Evolutionary conservation across 495 filamentous ascomycete species (phyloP).

Genomic region (Talaromyces stipitatus): DNA sequence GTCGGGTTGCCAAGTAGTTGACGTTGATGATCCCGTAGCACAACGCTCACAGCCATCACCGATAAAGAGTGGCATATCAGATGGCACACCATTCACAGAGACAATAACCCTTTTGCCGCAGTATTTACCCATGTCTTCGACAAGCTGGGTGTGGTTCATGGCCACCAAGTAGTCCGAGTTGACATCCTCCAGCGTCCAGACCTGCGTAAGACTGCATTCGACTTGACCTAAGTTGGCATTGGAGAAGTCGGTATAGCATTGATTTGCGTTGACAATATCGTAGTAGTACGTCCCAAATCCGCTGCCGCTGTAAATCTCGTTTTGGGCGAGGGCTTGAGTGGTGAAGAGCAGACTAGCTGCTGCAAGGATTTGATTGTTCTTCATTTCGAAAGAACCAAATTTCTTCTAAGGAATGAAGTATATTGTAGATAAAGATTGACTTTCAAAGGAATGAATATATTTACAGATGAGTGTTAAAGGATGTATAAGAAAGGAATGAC

Average conservation of each 20-base stretch:
- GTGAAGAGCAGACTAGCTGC: background rate
- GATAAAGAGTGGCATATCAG: constrained; percentile 10
- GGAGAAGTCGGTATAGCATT: constrained; percentile 7
- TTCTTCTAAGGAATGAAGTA: background rate
- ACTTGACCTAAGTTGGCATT: constrained; percentile 8
- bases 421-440: background rate
- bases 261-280: constrained; percentile 7
- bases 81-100: constrained; percentile 10
- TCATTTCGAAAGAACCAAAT: background rate
- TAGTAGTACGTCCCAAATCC: constrained; percentile 14
- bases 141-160: constrained; percentile 11
- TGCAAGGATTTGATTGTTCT: background rate
- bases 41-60: constrained; percentile 13
- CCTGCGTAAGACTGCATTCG: constrained; percentile 6
- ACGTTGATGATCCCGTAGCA: background rate
- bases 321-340: background rate
- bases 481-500: background rate
- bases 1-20: constrained; percentile 2
- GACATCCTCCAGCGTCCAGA: constrained; percentile 8
- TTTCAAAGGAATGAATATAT: background rate
- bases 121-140: constrained; percentile 6
- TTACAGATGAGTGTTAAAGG: background rate
- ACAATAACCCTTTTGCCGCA: constrained; percentile 13
- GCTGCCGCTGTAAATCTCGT: background rate
- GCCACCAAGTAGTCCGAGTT: constrained; percentile 12